These are phyloP conservation scores for Mycena sp. DNA, from an alignment of 1,284 basidiomycete genomes.

Conservation along the genomic window DNA sequence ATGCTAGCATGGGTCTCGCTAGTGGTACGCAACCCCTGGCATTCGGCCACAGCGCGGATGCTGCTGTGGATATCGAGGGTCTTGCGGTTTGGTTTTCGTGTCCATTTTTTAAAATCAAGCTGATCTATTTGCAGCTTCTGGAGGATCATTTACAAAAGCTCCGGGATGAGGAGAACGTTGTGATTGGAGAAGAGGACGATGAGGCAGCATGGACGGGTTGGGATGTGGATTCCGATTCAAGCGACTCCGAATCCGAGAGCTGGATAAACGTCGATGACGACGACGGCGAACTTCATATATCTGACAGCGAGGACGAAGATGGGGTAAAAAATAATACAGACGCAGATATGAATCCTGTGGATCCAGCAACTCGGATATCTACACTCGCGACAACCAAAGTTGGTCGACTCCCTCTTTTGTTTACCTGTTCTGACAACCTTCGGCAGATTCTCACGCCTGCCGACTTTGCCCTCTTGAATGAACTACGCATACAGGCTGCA, in stretches of 20 bases:
- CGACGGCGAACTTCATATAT: constrained; percentile 60
- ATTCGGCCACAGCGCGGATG: constrained; percentile 82
- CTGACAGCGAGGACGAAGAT: constrained; percentile 48
- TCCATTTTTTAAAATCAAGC: background rate
- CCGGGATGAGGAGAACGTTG: constrained; percentile 71
- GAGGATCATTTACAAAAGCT: constrained; percentile 86
- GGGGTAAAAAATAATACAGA: constrained; percentile 31
- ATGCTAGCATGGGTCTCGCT: constrained; percentile 79
- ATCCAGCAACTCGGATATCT: constrained; percentile 54
- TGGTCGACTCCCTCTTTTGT: constrained; percentile 5
- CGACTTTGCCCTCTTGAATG: constrained; percentile 94
- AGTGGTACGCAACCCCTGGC: constrained; percentile 73
- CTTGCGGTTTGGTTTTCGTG: constrained; percentile 66
- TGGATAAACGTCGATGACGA: constrained; percentile 92
- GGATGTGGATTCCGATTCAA: constrained; percentile 85
- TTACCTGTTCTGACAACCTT: background rate
- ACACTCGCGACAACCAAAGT: constrained; percentile 85
- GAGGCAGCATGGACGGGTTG: constrained; percentile 90
- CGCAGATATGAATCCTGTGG: constrained; percentile 35
- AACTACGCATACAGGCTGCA: constrained; percentile 89
- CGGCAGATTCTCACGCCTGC: constrained; percentile 97
- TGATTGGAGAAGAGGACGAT: constrained; percentile 67
- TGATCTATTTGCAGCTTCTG: constrained; percentile 66
- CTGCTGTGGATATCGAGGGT: constrained; percentile 91
- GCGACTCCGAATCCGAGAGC: constrained; percentile 72